phyloP scores from a whole-genome alignment of 1,284 basidiomycete species.

The Mycena citricolor region DNA sequence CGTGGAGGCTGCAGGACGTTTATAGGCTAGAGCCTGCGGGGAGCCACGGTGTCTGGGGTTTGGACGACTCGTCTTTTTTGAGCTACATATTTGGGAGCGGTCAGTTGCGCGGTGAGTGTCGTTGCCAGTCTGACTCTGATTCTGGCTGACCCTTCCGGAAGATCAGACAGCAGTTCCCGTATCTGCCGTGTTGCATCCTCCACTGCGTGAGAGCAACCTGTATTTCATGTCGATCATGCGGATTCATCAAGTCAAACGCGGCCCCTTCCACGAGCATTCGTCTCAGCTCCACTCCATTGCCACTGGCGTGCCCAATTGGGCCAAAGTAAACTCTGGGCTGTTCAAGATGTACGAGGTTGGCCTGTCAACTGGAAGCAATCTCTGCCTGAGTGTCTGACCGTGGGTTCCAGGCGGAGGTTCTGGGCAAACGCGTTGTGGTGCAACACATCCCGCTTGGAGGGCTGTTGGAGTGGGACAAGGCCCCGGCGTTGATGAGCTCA shows the following conservation, averaged over 20 bases:
- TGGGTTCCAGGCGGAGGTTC: conserved; percentile 75
- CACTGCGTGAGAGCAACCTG: conserved; percentile 63
- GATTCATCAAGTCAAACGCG: conserved; percentile 78
- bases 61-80: conserved; percentile 93
- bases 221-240: conserved; percentile 83
- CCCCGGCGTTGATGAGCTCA: too few relatives aligned
- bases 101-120: conserved; percentile 71
- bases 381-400: not conserved
- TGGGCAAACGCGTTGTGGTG: conserved; percentile 94
- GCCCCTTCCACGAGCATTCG: conserved; percentile 91
- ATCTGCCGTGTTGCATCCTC: conserved; percentile 51
- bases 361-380: conserved; percentile 6
- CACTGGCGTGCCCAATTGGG: conserved; percentile 82
- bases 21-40: conserved; percentile 96
- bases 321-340: conserved; percentile 86
- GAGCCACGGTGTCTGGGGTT: conserved; percentile 96
- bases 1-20: conserved; percentile 85
- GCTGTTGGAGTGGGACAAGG: conserved; percentile 61
- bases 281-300: conserved; percentile 89
- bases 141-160: conserved; percentile 31
- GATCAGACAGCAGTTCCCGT: conserved; percentile 61
- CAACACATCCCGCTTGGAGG: conserved; percentile 93
- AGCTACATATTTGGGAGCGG: conserved; percentile 92
- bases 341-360: conserved; percentile 93
- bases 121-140: conserved; percentile 17